A percentile compares a stretch with the other conserved stretches of the same genome.
Evolutionary conservation across 352 stramenopile species (phyloP).

Genomic region (Phytophthora syringae): DNA sequence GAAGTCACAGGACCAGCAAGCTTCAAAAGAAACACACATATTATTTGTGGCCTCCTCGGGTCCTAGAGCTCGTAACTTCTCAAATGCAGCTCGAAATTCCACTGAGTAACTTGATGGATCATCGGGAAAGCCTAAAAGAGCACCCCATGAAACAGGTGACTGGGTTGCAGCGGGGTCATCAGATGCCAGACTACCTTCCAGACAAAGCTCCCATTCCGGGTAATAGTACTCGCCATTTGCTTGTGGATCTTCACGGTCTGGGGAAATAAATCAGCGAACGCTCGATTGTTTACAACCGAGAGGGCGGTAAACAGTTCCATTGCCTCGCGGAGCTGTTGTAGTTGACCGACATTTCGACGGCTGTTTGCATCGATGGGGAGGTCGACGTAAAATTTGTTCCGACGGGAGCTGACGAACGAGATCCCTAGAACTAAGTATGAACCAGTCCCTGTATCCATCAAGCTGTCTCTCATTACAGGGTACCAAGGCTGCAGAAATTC

Average conservation of each 20-base stretch:
- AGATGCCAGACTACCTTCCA: not conserved
- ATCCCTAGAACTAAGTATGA: not conserved
- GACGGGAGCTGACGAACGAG: not conserved
- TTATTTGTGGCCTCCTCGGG: not conserved
- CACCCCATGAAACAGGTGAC: not conserved
- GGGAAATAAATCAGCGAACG: not conserved
- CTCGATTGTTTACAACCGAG: not conserved
- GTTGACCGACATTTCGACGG: not conserved
- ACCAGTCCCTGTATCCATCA: not conserved
- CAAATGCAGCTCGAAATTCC: not conserved
- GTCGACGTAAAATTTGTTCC: not conserved
- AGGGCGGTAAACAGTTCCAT: slow-evolving; percentile 10
- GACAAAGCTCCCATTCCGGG: not conserved
- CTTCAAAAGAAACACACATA: not conserved
- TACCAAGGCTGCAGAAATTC: not conserved
- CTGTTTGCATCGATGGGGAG: not conserved
- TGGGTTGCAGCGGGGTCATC: not conserved
- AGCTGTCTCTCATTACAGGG: not conserved
- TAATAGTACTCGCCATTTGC: not conserved
- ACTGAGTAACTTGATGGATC: slow-evolving; percentile 1
- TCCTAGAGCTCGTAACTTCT: not conserved
- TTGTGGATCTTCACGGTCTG: not conserved
- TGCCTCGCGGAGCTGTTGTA: slow-evolving; percentile 4
- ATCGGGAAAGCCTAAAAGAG: not conserved
- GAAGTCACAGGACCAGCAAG: not conserved